phyloP scores from a whole-genome alignment of 768 basidiomycete genomes.

The Suillus brevipes region DNA sequence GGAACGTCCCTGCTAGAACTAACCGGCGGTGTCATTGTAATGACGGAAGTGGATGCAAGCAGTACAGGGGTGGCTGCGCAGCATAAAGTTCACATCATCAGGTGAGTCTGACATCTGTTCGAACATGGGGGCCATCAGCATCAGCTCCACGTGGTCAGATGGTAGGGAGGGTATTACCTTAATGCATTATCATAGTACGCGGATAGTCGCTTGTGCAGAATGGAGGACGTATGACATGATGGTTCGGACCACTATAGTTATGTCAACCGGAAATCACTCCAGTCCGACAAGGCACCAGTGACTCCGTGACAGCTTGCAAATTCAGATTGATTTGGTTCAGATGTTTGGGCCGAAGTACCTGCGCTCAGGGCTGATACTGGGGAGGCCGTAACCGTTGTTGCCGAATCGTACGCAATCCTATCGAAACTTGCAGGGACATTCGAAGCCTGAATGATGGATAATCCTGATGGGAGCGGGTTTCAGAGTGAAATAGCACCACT shows the following conservation, averaged over 20 bases:
- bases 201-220: not conserved
- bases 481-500: not conserved
- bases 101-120: not conserved
- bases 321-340: slow-evolving; percentile 2
- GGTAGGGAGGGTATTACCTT: not conserved
- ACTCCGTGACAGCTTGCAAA: not conserved
- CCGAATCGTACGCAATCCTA: not conserved
- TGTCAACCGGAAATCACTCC: not conserved
- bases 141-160: not conserved
- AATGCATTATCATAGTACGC: not conserved
- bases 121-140: not conserved
- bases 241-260: not conserved
- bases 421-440: not conserved
- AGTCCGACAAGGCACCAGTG: not conserved
- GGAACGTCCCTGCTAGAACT: not conserved
- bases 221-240: not conserved
- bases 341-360: not conserved
- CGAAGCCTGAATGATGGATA: too few relatives aligned
- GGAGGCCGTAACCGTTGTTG: not conserved
- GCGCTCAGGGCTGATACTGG: not conserved
- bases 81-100: not conserved
- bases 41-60: not conserved
- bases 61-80: not conserved
- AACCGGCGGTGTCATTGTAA: not conserved
- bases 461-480: not conserved